Evolutionary conservation across 148 eudicot species (phyloP), one percentile per base, ranked within the genome.

Genomic region (Chenopodium suecicum): DNA sequence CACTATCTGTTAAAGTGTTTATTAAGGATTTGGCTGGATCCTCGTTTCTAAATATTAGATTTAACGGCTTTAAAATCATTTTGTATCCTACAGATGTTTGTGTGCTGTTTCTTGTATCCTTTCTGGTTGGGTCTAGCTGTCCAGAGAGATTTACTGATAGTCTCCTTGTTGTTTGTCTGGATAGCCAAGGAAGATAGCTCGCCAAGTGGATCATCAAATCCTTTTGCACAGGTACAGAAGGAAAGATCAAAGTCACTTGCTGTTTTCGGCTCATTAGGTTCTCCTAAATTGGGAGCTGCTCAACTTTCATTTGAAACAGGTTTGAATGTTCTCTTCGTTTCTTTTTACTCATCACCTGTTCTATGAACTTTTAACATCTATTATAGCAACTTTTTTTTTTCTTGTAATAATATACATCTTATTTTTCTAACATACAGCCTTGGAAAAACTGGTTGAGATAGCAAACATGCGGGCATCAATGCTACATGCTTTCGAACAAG

Each of bases 241-340:
- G 93, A 92, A 80, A 88, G 98, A 80, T 75, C 82, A 11, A 96
- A 91, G 84, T 86, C 93, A 37, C 91, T 96, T 69, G 94, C 99
- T 52, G 88, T 91, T 88, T 96, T 94, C 85, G 98, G 99, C 76
- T 81, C 89, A 50, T 79, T 94, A 83, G 92, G 90, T 73, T 92
- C 97, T 75, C 99, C 99, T 37, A 96, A 94, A 89, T 90, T 96
- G 81, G 90, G 97, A 71, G 86, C 86, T 83, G 81, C 98, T 76
- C 99, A 94, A 82, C 86, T 86, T 83, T 90, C 98, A 54, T 96
- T 96, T 82, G 99, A 96, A 88, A 90, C 91, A 77, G 97, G 99
- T 95, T 87, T 70, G 68, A 66, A 0, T 29, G 52, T 6, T 70
- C 29, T 73, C 47, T 27, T 79, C 46, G 67, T n/a, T 47, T 60